Conservation (phyloP, 495 filamentous ascomycete species). For the Podospora australis region DNA sequence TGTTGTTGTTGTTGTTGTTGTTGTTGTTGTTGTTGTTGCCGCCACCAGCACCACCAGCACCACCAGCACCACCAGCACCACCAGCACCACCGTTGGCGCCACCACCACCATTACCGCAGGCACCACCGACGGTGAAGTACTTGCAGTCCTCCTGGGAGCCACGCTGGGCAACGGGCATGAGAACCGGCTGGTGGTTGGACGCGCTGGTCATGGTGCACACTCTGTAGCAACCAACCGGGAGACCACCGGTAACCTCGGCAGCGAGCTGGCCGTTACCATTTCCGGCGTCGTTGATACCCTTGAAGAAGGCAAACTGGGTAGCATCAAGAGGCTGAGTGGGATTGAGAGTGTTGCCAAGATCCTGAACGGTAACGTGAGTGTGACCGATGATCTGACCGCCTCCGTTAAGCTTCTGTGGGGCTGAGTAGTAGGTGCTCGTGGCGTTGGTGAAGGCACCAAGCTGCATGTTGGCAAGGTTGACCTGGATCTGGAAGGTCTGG, state of each 20-base stretch:
- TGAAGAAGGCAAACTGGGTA: slow-evolving; percentile 63
- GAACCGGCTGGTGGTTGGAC: slow-evolving; percentile 69
- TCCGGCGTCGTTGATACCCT: slow-evolving; percentile 68
- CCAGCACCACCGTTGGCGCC: slow-evolving; percentile 20
- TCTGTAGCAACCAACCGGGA: slow-evolving; percentile 62
- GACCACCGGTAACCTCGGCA: slow-evolving; percentile 53
- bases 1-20: slow-evolving; percentile 15
- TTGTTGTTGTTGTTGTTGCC: slow-evolving; percentile 18
- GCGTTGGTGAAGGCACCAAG: slow-evolving; percentile 64
- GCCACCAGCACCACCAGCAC: slow-evolving; percentile 17
- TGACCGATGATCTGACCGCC: slow-evolving; percentile 59
- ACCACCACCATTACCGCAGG: slow-evolving; percentile 17
- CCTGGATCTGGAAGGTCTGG: slow-evolving; percentile 50
- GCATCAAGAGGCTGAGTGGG: slow-evolving; percentile 49
- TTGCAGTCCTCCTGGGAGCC: slow-evolving; percentile 68
- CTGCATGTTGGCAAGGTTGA: slow-evolving; percentile 54
- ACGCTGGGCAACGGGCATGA: slow-evolving; percentile 72
- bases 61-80: slow-evolving; percentile 11
- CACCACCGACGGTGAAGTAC: slow-evolving; percentile 48
- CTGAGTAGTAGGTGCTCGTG: slow-evolving; percentile 57
- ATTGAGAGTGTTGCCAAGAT: slow-evolving; percentile 45
- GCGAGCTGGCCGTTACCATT: slow-evolving; percentile 54
- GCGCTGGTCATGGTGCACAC: slow-evolving; percentile 64
- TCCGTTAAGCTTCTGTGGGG: slow-evolving; percentile 54
- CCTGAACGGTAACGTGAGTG: slow-evolving; percentile 66